Evolutionary conservation across 73 alveolate genomes (phyloP).

Genomic region (Breviolum minutum): DNA sequence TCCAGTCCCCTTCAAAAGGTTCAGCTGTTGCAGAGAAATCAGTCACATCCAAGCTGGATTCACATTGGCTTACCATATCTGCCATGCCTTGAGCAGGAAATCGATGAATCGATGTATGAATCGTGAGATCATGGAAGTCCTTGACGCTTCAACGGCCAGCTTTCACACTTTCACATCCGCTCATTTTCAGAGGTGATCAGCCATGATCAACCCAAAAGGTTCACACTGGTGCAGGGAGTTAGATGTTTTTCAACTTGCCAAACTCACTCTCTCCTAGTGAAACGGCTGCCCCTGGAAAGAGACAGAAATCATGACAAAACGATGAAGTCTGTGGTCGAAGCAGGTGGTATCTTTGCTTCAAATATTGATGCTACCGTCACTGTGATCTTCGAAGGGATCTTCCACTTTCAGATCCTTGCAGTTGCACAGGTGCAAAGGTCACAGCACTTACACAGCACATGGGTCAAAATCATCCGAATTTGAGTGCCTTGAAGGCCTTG

Average conservation of each 20-base stretch:
- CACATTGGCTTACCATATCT: not conserved
- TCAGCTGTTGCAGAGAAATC: conserved; percentile 10
- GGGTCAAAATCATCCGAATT: not conserved
- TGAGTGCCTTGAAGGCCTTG: conserved; percentile 44
- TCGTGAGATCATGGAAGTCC: no score
- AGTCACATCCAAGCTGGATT: conserved; percentile 22
- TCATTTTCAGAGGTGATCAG: not conserved
- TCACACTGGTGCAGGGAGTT: not conserved
- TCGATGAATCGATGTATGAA: no score
- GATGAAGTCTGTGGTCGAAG: not conserved
- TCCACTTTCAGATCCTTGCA: conserved; percentile 43
- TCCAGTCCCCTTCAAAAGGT: conserved; percentile 17
- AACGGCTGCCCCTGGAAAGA: not conserved
- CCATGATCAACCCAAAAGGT: not conserved
- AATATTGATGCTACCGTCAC: not conserved
- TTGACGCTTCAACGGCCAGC: no score
- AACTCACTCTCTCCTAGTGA: no score
- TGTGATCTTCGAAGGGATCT: conserved; percentile 34
- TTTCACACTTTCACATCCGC: no score
- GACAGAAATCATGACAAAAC: not conserved
- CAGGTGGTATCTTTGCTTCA: not conserved
- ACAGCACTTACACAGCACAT: not conserved
- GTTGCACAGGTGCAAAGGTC: not conserved
- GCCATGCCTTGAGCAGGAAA: not conserved
- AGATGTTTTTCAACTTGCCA: no score